Base-by-base conservation (phyloP, 441 rosid species). In the Populus hybrid region DNA sequence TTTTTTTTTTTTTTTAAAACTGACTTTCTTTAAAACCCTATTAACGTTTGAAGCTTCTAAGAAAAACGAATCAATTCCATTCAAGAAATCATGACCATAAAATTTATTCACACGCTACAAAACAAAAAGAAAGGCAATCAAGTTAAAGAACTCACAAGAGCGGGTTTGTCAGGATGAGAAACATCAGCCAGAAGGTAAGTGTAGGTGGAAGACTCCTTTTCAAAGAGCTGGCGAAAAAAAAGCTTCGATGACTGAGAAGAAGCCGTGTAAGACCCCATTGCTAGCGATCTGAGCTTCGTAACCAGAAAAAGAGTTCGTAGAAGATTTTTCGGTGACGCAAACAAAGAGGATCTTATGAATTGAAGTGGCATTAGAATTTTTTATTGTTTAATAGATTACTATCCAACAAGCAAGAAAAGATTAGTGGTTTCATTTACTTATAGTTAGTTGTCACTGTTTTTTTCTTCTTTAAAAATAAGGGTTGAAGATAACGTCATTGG, bases 131-230 rank as follows among this genome's bases (percentile, higher is more conserved):
- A 8, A 18, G 23, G 18, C 6, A 30, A 3, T 5, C 28, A 20
- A 1, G n/a, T 28, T 6, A 57, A 36, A 61, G 63, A 24, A 59
- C 83, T 77, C 50, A 95, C 99, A 65, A 95, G 82, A 63, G 99
- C 99, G 7, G 98, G 99, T 75, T 88, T 95, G 21, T 91, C 94
- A 0, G 93, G 93, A 82, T 92, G 95, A 23, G 94, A 82, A 42
- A 84, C 80, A 76, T 95, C 98, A 32, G 98, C 99, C 24, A 95
- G 97, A 36, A 95, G 92, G 76, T 93, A 95, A 59, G 99, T 93
- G 78, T 72, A 95, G 10, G 99, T 95, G 3, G 85, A 92, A 8
- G 99, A 92, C 6, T 93, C 97, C 86, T 89, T 87, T 92, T 95
- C 98, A 68, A 93, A 95, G 76, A 92, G 85, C 86, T 95, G 99